Evolutionary conservation across 164 flowering plant genomes (phyloP).

Genomic region (Saururus chinensis): DNA sequence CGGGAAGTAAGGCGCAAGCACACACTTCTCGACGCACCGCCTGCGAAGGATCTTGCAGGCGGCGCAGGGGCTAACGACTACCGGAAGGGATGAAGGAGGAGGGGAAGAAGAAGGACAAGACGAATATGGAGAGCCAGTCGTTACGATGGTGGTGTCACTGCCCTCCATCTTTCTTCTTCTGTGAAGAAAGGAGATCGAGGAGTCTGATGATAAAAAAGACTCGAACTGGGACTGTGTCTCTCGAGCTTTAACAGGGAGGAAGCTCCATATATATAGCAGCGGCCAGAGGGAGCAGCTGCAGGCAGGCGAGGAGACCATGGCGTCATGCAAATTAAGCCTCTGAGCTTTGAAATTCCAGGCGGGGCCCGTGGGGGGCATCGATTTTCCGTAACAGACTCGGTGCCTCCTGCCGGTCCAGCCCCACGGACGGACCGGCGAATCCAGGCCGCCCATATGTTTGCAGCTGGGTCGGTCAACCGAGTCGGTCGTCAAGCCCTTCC

Average conservation of each 20-base stretch:
- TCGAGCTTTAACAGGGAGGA: not conserved
- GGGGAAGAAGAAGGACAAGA: conserved; percentile 11
- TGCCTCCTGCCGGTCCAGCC: too few species aligned
- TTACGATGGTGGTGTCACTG: conserved; percentile 6
- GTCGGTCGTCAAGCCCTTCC: not conserved
- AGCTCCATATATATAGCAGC: not conserved
- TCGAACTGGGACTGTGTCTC: not conserved
- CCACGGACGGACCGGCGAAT: not conserved
- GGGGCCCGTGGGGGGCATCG: not conserved
- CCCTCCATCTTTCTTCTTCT: conserved; percentile 6
- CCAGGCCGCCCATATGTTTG: not conserved
- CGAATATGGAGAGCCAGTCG: conserved; percentile 3
- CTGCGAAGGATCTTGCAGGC: conserved; percentile 82
- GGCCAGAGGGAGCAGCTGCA: too few species aligned
- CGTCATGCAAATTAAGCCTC: not conserved
- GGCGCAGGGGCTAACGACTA: conserved; percentile 56
- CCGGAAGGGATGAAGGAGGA: conserved; percentile 11
- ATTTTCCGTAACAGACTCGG: not conserved
- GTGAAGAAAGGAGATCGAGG: too few species aligned
- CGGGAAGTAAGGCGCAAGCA: conserved; percentile 70
- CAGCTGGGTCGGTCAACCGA: not conserved
- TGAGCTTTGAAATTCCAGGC: not conserved
- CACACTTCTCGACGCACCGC: conserved; percentile 54
- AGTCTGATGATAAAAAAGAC: too few species aligned
- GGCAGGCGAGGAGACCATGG: not conserved